A percentile compares a stretch with the other conserved stretches of the same genome.
phyloP scores from a whole-genome alignment of 495 filamentous ascomycete genomes.

The Xylaria acuta region DNA sequence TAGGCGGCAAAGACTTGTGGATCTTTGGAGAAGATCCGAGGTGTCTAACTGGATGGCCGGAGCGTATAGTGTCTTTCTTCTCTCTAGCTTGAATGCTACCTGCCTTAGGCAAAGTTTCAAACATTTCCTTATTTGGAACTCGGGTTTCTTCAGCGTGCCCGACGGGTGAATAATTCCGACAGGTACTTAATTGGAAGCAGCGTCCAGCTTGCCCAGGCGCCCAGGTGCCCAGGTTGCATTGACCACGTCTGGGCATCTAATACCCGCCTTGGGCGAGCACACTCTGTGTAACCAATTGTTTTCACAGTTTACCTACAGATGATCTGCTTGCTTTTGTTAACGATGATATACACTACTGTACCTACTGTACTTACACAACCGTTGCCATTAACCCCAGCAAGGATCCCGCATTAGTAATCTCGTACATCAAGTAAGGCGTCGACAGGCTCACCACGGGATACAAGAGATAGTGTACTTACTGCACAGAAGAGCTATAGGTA shows the following conservation, averaged over 20 bases:
- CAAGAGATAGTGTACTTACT: not conserved
- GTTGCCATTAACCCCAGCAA: not conserved
- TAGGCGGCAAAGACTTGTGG: conserved; percentile 14
- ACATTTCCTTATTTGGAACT: not conserved
- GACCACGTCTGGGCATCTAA: conserved; percentile 4
- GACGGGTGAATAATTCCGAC: not conserved
- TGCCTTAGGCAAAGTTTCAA: not conserved
- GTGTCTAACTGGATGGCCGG: not conserved
- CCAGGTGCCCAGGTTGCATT: not conserved
- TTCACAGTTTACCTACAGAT: too few relatives aligned
- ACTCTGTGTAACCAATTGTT: not conserved
- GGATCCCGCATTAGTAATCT: not conserved
- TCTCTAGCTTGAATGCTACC: not conserved
- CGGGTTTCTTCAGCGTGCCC: not conserved
- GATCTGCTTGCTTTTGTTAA: not conserved
- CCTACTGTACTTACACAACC: not conserved
- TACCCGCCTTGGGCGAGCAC: not conserved
- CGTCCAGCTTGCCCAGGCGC: not conserved
- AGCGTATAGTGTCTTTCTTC: not conserved
- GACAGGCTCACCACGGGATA: not conserved
- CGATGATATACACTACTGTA: too few relatives aligned
- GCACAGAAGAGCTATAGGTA: not conserved
- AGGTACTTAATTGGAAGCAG: not conserved
- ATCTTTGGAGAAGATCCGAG: not conserved
- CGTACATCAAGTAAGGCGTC: not conserved